Evolutionary conservation across 73 alveolate genomes (phyloP).

Genomic region (Paramecium bursaria): DNA sequence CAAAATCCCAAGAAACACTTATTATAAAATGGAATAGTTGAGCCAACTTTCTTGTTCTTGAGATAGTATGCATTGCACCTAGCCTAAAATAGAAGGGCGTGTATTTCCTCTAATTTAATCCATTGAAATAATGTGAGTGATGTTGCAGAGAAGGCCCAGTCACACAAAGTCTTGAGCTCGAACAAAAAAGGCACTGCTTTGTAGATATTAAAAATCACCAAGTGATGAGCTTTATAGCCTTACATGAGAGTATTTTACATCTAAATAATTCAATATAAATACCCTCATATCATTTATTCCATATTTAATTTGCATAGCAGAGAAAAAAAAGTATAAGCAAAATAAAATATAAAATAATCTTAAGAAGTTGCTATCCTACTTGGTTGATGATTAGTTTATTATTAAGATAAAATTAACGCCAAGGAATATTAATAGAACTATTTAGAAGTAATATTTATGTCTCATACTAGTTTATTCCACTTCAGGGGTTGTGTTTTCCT

Average conservation of each 20-base stretch:
- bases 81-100: conserved; percentile 77
- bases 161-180: conserved; percentile 85
- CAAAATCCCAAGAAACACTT: conserved; percentile 82
- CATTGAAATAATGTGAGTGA: conserved; percentile 86
- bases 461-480: conserved; percentile 42
- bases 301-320: conserved; percentile 88
- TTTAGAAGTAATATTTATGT: conserved; percentile 33
- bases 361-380: conserved; percentile 55
- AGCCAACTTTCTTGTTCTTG: conserved; percentile 75
- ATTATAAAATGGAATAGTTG: conserved; percentile 66
- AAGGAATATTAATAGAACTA: too few relatives aligned
- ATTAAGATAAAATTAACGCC: too few relatives aligned
- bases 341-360: conserved; percentile 85
- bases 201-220: conserved; percentile 72
- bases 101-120: conserved; percentile 87
- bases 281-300: conserved; percentile 92
- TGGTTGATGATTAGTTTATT: too few relatives aligned
- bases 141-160: conserved; percentile 92
- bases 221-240: conserved; percentile 68
- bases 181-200: conserved; percentile 82
- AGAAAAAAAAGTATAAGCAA: conserved; percentile 81
- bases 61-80: conserved; percentile 74
- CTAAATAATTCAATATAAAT: conserved; percentile 69
- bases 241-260: conserved; percentile 75
- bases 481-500: too few relatives aligned